Evolutionary conservation across 805 yeast species (phyloP), one percentile per base, ranked within the genome.

Genomic region (Monosporozyma siamensis): DNA sequence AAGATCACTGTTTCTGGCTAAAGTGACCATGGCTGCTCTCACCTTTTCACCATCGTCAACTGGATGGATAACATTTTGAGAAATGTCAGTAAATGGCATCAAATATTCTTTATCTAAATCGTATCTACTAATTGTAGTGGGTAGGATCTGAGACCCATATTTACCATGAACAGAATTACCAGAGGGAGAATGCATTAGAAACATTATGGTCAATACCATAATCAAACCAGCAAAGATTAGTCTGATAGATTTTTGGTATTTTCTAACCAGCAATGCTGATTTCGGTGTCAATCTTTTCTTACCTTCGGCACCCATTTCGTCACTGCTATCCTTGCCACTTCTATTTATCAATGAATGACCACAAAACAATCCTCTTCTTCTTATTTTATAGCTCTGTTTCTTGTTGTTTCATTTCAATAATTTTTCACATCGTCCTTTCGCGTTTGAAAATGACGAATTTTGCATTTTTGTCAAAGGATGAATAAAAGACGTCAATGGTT

Each of bases 1-100:
- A 3, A 83, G 61, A 45, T 85, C 92, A 9, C 65, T 55, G 57
- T 85, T 83, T 50, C 88, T 70, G 34, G 85, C 86, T 27, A 85
- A 65, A 2, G 86, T 77, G 50, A 82, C 74, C 52, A 84, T 70
- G 0, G 85, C 75, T 3, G 87, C 90, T 48, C 74, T 79, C 48
- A 69, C 78, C 39, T 67, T 64, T 15, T 46, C 45, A 39, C 67
- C 68, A 36, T 56, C 59, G 32, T 56, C 57, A 25, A 47, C 41
- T 7, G 65, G 65, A 35, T 56, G 61, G 9, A 45, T 40, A 4
- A 60, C 61, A 8, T 47, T 40, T 44, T 60, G 65, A 4, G 57
- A 51, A 23, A 45, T 49, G 46, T 60, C 65, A 5, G 64, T 53
- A 35, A 48, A 54, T 9, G 65, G 65, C 45, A 54, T 49, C 30